Percentiles rank a stretch among this genome's conserved stretches.
Conservation (phyloP, 257 asterid genomes). For the Lycium ferocissimum region DNA sequence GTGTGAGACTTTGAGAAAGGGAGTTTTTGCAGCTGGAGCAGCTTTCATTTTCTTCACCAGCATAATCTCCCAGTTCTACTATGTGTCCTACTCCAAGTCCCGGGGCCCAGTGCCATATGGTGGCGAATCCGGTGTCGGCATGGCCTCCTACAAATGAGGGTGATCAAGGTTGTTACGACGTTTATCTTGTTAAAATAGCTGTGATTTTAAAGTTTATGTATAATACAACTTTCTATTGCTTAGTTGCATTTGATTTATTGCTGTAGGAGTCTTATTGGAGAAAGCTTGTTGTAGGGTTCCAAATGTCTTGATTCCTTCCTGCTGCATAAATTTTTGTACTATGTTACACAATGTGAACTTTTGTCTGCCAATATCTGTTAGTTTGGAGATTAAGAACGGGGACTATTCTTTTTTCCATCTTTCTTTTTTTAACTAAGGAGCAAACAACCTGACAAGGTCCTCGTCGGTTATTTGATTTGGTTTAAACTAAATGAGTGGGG, state of each 20-base stretch:
- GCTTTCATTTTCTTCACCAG: conserved; percentile 74
- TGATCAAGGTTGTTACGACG: not conserved
- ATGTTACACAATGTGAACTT: not conserved
- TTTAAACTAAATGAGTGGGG: too few species aligned
- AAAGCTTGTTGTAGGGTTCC: conserved; percentile 30
- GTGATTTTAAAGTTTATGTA: not conserved
- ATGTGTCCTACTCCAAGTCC: conserved; percentile 63
- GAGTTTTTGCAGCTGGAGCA: conserved; percentile 95
- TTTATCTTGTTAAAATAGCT: conserved; percentile 25
- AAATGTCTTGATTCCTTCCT: conserved; percentile 32
- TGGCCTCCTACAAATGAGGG: conserved; percentile 70
- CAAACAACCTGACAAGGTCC: too few species aligned
- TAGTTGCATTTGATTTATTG: conserved; percentile 24
- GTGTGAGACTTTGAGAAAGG: conserved; percentile 87
- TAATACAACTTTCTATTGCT: conserved; percentile 25
- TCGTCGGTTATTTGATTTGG: too few species aligned
- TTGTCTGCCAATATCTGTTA: not conserved
- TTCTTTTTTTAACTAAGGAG: not conserved
- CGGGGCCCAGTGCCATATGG: conserved; percentile 54
- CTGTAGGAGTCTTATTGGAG: conserved; percentile 39
- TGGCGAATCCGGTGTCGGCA: conserved; percentile 70
- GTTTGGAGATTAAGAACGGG: not conserved
- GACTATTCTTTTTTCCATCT: not conserved
- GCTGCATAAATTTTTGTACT: not conserved
- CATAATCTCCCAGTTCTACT: conserved; percentile 78